phyloP scores from a whole-genome alignment of 176 grass and related monocot genomes.

The Aegilops speltoides region DNA sequence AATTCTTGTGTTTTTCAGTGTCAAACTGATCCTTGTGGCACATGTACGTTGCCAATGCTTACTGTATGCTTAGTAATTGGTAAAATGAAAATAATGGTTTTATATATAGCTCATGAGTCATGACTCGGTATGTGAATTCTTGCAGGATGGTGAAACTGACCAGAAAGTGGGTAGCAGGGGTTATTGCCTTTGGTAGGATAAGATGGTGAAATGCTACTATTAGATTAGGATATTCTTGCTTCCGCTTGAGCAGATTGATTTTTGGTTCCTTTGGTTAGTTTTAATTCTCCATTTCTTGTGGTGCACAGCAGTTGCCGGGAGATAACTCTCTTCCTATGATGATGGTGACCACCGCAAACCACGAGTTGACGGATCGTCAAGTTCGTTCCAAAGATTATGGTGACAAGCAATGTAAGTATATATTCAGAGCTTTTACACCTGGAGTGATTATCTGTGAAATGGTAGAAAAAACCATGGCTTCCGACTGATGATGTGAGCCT shows the following conservation, averaged over 20 bases:
- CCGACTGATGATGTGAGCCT: conserved; percentile 17
- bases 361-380: neutral
- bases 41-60: neutral
- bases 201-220: neutral
- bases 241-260: neutral
- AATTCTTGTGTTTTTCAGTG: neutral
- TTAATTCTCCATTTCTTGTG: conserved; percentile 23
- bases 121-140: neutral
- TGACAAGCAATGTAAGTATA: conserved; percentile 5
- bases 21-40: neutral
- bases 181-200: neutral
- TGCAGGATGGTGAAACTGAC: neutral
- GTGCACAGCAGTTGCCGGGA: neutral
- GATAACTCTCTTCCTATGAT: neutral
- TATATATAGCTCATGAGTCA: neutral
- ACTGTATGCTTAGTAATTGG: neutral
- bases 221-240: neutral
- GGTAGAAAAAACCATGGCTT: conserved; percentile 3
- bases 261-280: neutral
- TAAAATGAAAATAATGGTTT: neutral
- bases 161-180: neutral
- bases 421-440: neutral
- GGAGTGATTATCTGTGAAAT: neutral
- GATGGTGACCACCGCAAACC: conserved; percentile 26
- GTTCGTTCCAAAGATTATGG: neutral